Evolutionary conservation across 1,139 yeast genomes (phyloP).

Genomic region (Kodamaea fungicola): DNA sequence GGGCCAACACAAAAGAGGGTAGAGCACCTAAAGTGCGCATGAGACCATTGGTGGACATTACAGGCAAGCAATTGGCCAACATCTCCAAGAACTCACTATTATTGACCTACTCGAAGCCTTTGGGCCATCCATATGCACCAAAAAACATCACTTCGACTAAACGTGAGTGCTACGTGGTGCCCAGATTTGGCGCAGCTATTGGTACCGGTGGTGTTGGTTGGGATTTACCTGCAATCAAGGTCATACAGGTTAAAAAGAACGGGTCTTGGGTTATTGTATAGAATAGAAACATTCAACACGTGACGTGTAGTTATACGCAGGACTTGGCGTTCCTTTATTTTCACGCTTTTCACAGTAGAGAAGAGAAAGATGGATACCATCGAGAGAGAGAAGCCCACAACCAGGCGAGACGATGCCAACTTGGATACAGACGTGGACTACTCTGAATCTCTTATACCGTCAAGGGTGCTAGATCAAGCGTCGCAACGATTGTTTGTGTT

Average conservation of each 20-base stretch:
- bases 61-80: conserved; percentile 72
- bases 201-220: conserved; percentile 88
- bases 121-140: conserved; percentile 89
- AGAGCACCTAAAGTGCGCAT: conserved; percentile 53
- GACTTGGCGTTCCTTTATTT: background rate
- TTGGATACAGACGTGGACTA: too few species aligned
- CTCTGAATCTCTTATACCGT: conserved; percentile 38
- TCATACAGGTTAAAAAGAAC: conserved; percentile 58
- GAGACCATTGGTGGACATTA: conserved; percentile 72
- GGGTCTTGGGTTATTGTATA: conserved; percentile 57
- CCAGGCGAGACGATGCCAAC: background rate
- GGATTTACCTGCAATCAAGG: conserved; percentile 86
- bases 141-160: conserved; percentile 58
- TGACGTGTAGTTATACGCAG: too few species aligned
- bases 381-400: conserved; percentile 1
- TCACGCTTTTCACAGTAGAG: background rate
- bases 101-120: conserved; percentile 82
- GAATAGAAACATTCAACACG: too few species aligned
- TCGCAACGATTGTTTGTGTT: conserved; percentile 69
- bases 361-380: background rate
- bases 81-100: conserved; percentile 72
- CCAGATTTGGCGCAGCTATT: conserved; percentile 80
- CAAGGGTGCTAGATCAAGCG: conserved; percentile 66
- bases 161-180: conserved; percentile 87
- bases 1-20: conserved; percentile 37